phyloP scores from a whole-genome alignment of 768 basidiomycete genomes.

The Podaxis sp. region DNA sequence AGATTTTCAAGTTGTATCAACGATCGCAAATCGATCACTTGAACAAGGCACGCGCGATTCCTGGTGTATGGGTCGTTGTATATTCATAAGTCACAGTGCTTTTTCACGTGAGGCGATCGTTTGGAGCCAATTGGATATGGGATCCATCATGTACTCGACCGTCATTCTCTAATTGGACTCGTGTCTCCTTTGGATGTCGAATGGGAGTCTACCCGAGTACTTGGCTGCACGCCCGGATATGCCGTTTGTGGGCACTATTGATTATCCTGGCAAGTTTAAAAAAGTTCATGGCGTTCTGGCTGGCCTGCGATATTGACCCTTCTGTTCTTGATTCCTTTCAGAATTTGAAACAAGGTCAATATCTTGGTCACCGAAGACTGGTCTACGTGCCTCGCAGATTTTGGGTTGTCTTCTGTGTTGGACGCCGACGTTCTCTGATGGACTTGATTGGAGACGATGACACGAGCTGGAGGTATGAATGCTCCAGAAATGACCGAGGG shows the following conservation, averaged over 20 bases:
- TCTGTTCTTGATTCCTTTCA: too few relatives aligned
- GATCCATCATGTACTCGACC: slow-evolving; percentile 5
- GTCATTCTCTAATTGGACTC: too few relatives aligned
- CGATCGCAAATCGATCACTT: slow-evolving; percentile 14
- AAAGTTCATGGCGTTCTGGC: slow-evolving; percentile 3
- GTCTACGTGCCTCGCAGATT: background rate
- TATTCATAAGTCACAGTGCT: background rate
- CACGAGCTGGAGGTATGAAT: background rate
- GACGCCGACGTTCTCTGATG: background rate
- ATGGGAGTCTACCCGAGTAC: slow-evolving; percentile 7
- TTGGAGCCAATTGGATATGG: slow-evolving; percentile 7
- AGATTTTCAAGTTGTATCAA: slow-evolving; percentile 14
- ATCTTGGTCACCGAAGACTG: too few relatives aligned
- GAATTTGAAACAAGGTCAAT: too few relatives aligned
- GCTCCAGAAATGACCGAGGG: slow-evolving; percentile 9
- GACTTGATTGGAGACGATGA: slow-evolving; percentile 1
- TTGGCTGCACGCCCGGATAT: background rate
- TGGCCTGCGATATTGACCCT: too few relatives aligned
- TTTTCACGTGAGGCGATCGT: slow-evolving; percentile 9
- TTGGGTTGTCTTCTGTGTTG: background rate
- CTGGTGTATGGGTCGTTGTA: too few relatives aligned
- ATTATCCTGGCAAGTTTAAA: too few relatives aligned
- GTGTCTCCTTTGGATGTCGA: too few relatives aligned
- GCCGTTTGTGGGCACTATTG: background rate
- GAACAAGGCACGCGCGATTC: slow-evolving; percentile 16